Conservation (phyloP, 305 asterid species). For the Euphrasia arctica region DNA sequence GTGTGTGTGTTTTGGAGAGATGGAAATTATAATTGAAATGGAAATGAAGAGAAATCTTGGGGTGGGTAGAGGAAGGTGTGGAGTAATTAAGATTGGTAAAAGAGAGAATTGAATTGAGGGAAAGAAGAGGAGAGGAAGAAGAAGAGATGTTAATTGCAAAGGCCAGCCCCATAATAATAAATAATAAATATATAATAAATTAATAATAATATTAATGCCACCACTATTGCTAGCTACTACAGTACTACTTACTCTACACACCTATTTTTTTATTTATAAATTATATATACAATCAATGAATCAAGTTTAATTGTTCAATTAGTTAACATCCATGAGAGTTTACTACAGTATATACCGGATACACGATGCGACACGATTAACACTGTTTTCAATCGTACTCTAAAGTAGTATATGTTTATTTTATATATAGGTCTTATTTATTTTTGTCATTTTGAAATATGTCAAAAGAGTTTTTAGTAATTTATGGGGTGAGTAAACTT, state of each 20-base stretch:
- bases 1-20: neutral
- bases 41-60: constrained; percentile 38
- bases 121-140: constrained; percentile 2
- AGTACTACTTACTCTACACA: neutral
- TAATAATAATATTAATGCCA: neutral
- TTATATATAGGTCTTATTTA: too few species aligned
- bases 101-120: constrained; percentile 14
- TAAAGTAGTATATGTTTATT: too few species aligned
- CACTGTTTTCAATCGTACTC: too few species aligned
- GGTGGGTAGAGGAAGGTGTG: constrained; percentile 40
- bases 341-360: too few species aligned
- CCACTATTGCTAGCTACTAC: constrained; percentile 8
- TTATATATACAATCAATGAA: neutral
- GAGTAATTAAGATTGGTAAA: constrained; percentile 41
- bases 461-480: too few species aligned
- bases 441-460: too few species aligned
- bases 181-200: too few species aligned
- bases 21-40: neutral
- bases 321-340: too few species aligned
- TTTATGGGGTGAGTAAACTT: constrained; percentile 12
- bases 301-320: too few species aligned
- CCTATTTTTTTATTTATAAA: constrained; percentile 15
- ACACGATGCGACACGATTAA: too few species aligned
- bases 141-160: constrained; percentile 16
- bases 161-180: constrained; percentile 33